Base-by-base conservation (phyloP, 805 yeast species). In the Gaillardinia entomophila region DNA sequence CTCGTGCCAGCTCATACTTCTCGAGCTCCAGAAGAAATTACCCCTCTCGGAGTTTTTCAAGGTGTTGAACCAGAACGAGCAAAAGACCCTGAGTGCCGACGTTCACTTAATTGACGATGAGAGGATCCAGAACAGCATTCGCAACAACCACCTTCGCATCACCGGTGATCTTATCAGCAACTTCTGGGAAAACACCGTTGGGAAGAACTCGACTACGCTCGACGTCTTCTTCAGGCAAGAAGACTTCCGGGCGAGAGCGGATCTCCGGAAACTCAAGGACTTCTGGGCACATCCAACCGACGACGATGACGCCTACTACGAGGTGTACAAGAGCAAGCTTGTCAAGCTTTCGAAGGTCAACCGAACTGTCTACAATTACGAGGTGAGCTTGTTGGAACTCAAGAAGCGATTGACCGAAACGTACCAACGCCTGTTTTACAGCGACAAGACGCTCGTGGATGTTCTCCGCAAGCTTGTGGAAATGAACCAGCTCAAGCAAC, bases 31-130 rank as follows among this genome's bases (percentile, higher is more conserved):
- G 33, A 63, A 73, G 26, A 73, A 73, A 24, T 53, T 83, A 6
- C 66, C 86, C 0, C 47, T 68, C 2, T 77, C 92, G 0, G 82
- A 79, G 31, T 79, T 90, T 40, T 82, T 82, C 56, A 77, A 79
- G 40, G 43, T 82, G 3, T 51, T 90, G 29, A 77, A 75, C 42
- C 71, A 65, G 35, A 63, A 62, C 31, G 71, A 67, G 35, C 54
- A 50, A 22, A 45, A 54, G 12, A 58, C 62, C 2, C 62, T 66
- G 16, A 38, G 51, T 1, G 45, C 35, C 45, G 43, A 44, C n/a
- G 31, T 52, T 13, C 38, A 38, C 4, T 36, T 43, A 12, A 17
- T 34, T 7, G 42, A 45, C 12, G 35, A 43, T 6, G 39, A 40
- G 8, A 23, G 30, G 12, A 16, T 28, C 16, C 28, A 46, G 14